Conservation (phyloP, 345 rosid species). For the Pistacia integerrima region DNA sequence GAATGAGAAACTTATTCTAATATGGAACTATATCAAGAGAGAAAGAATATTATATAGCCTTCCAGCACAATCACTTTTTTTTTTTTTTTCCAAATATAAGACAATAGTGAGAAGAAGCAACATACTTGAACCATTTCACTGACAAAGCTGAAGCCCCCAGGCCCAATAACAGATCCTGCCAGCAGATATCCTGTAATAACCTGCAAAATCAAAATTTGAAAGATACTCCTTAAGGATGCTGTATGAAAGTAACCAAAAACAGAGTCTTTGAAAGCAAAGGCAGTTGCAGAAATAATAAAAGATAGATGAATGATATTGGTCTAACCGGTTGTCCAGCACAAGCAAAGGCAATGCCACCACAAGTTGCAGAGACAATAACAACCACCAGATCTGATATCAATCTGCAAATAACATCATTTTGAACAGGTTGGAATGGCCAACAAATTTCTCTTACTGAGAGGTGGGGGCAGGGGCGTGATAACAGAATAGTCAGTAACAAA, state of each 20-base stretch:
- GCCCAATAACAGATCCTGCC: slow-evolving; percentile 67
- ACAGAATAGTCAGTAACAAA: slow-evolving; percentile 20
- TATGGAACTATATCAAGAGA: not conserved
- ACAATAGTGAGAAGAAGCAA: not conserved
- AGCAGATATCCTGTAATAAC: slow-evolving; percentile 64
- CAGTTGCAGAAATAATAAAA: not conserved
- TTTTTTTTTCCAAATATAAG: not conserved
- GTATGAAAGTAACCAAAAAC: slow-evolving; percentile 10
- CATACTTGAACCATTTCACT: slow-evolving; percentile 72
- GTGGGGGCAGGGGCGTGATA: too few relatives aligned
- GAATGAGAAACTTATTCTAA: not conserved
- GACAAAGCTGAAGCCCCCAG: slow-evolving; percentile 64
- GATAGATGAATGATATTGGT: slow-evolving; percentile 21
- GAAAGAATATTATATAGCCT: not conserved
- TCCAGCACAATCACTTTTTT: not conserved
- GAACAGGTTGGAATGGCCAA: slow-evolving; percentile 24
- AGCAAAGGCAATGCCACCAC: slow-evolving; percentile 99
- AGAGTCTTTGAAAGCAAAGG: not conserved
- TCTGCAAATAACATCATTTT: slow-evolving; percentile 45
- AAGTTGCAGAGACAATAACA: slow-evolving; percentile 97
- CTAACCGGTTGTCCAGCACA: slow-evolving; percentile 99
- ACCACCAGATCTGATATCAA: slow-evolving; percentile 96
- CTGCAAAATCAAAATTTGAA: slow-evolving; percentile 34
- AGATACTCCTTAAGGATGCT: not conserved
- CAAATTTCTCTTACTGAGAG: not conserved